Evolutionary conservation across 2,329 filamentous ascomycete genomes (phyloP).

Genomic region (Cladosporium sp.): DNA sequence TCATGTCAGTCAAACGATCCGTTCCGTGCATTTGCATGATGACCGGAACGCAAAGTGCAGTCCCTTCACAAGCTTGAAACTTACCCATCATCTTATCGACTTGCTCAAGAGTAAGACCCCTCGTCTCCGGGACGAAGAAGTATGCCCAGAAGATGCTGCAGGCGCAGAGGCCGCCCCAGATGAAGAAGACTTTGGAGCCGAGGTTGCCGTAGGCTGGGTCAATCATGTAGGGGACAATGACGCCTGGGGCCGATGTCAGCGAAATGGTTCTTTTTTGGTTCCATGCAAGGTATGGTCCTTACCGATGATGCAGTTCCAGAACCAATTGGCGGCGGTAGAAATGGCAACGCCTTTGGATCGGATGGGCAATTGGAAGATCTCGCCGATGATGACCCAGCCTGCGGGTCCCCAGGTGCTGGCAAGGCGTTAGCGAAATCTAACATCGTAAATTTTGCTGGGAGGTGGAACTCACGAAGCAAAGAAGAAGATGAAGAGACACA

Average conservation of each 20-base stretch:
- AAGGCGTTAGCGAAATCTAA: background rate
- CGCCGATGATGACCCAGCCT: conserved; percentile 64
- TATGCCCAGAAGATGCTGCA: conserved; percentile 34
- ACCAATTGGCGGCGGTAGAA: conserved; percentile 85
- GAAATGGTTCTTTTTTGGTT: too few relatives aligned
- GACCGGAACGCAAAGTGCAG: too few relatives aligned
- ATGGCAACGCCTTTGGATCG: conserved; percentile 62
- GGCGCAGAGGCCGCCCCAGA: conserved; percentile 39
- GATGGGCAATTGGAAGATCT: conserved; percentile 73
- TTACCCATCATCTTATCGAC: conserved; percentile 35
- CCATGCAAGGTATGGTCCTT: too few relatives aligned
- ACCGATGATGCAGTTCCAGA: conserved; percentile 65
- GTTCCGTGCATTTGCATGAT: too few relatives aligned
- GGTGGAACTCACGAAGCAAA: conserved; percentile 57
- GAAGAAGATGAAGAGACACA: conserved; percentile 88
- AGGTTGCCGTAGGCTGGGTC: conserved; percentile 54
- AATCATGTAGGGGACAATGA: conserved; percentile 72
- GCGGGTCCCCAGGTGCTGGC: conserved; percentile 53
- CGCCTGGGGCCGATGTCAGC: conserved; percentile 47
- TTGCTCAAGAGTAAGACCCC: conserved; percentile 37
- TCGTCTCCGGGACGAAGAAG: conserved; percentile 37
- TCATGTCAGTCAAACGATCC: background rate
- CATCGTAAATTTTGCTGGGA: background rate
- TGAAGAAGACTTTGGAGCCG: conserved; percentile 44
- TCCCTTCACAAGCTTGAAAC: too few relatives aligned